Evolutionary conservation across 2,329 filamentous ascomycete genomes (phyloP), one percentile per base, ranked within the genome.

Genomic region (Aspergillus oerlinghausenensis): DNA sequence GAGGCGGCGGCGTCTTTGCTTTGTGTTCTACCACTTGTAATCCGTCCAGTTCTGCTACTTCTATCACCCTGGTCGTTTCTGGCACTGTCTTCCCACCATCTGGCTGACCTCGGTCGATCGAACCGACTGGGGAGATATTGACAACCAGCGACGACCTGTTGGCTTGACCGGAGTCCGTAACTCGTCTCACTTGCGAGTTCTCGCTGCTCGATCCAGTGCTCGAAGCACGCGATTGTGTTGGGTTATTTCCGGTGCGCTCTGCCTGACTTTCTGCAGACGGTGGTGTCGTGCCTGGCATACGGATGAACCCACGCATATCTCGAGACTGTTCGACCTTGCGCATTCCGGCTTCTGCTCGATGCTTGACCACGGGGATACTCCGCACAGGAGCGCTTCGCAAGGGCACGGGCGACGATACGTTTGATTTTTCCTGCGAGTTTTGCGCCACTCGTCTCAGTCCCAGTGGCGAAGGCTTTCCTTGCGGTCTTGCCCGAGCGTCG

Each of bases 221-320:
- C 45, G 55, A 26, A 14, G 35, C 11, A 23, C 52, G 52, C 14
- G 58, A 21, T 17, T 48, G 48, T 3, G 29, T 42, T 17, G 38
- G 17, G 10, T 56, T 58, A 51, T 60, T 63, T 17, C 59, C 60
- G 25, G 62, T 49, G n/a, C 61, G 67, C 11, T 60, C 54, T 28
- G 61, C 60, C 25, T 65, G 56, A 40, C 60, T 65, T 57, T 68
- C 69, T 25, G 65, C 67, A 8, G 65, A 64, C 35, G 68, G 65
- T 50, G 62, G 69, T 5, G 60, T 63, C 25, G 68, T 61, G 35
- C 65, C 68, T 60, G 67, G 62, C 54, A 65, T 73, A 70, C 63
- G 72, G 70, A 69, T 74, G 71, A 64, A 72, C 54, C 71, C 72
- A 73, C 67, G 69, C 57, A 71, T 72, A 61, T 63, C 59, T 59